Conservation (phyloP, 2,329 filamentous ascomycete species). For the Ascochyta rabiei region DNA sequence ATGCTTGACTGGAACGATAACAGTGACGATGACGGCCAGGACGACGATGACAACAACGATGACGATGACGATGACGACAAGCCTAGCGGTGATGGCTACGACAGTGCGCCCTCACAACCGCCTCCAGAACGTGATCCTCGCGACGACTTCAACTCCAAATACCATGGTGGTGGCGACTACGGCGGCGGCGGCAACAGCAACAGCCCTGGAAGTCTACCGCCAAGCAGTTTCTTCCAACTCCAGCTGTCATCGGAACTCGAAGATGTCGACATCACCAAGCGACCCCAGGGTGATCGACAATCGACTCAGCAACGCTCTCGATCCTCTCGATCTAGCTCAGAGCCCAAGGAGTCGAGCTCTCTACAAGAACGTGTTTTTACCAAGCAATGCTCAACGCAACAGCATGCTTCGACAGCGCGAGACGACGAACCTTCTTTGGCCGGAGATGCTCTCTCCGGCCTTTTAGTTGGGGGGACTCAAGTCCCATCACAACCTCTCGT, state of each 20-base stretch:
- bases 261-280: conserved; percentile 1
- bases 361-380: conserved; percentile 2
- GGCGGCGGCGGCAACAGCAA: conserved; percentile 21
- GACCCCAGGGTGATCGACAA: background rate
- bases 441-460: conserved; percentile 42
- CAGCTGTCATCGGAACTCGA: conserved; percentile 27
- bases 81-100: conserved; percentile 35
- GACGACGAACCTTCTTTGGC: conserved; percentile 36
- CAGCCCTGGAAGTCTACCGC: conserved; percentile 2
- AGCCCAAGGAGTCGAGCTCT: conserved; percentile 17
- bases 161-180: conserved; percentile 22
- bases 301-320: background rate
- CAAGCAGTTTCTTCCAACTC: conserved; percentile 41
- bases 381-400: conserved; percentile 13
- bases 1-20: conserved; percentile 48
- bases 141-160: conserved; percentile 23
- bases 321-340: conserved; percentile 1
- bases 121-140: conserved; percentile 29
- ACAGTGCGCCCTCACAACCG: conserved; percentile 29
- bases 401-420: conserved; percentile 28
- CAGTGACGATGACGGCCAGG: conserved; percentile 29
- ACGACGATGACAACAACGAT: conserved; percentile 35
- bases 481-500: conserved; percentile 15
- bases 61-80: conserved; percentile 34
- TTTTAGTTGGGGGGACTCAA: conserved; percentile 14